Evolutionary conservation across 768 basidiomycete genomes (phyloP), one percentile per base, ranked within the genome.

Genomic region (Fomitopsis pulvina): DNA sequence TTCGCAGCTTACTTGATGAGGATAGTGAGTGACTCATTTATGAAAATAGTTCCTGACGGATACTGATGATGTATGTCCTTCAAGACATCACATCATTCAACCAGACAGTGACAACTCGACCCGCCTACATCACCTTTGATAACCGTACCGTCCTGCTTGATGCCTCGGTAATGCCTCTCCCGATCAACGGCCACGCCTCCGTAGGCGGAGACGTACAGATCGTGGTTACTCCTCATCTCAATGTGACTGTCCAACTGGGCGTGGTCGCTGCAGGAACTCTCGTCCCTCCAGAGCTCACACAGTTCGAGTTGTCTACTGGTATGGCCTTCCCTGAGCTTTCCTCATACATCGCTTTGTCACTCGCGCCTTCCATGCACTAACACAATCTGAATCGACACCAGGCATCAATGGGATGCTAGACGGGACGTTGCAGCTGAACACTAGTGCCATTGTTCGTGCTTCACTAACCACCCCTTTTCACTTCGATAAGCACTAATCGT

Each of bases 201-300:
- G 59, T 44, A 54, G 53, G n/a, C 22, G 60, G 55, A 6, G 57
- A 50, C n/a, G 51, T 55, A 14, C 54, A 56, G 37, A 52, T 64
- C 9, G 57, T 57, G 26, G 53, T 60, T 20, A 46, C 60, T 11
- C 69, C 67, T 2, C 62, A 71, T 41, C 71, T 66, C 0, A 51
- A 64, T 2, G 65, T 66, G 1, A 62, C 63, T 9, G 53, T 70
- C 24, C 62, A 40, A 44, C 56, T 75, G 18, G 74, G 73, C 11
- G 58, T 77, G 6, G 71, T 66, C 5, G 74, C 69, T 0, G 60
- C 50, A 25, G 77, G 78, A 12, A 73, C 72, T 4, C 61, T 79
- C 42, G 47, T 76, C 2, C 78, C 77, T 2, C 48, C 46, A 28
- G 21, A 56, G 24, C 12, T 60, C 22, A 41, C 29, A 6, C 48